Percentiles rank a stretch among this genome's conserved stretches.
Evolutionary conservation across 352 stramenopile species (phyloP).

Genomic region (Phytopythium litorale): DNA sequence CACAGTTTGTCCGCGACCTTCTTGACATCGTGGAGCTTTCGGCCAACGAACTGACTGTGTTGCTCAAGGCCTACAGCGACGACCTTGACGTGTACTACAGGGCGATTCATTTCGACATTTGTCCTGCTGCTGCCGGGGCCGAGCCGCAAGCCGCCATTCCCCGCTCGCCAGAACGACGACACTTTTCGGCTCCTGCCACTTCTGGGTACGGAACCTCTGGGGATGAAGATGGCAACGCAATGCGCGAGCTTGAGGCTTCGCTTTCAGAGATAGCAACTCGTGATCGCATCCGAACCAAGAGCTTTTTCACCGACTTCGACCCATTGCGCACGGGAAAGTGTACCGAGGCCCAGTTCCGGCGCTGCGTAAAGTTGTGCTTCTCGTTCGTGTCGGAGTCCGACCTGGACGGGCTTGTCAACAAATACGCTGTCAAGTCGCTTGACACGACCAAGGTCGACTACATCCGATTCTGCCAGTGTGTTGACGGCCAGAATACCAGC

Average conservation of each 20-base stretch:
- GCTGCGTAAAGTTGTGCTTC: slow-evolving; percentile 79
- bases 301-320: slow-evolving; percentile 86
- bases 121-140: slow-evolving; percentile 28
- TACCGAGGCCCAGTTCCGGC: slow-evolving; percentile 71
- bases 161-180: slow-evolving; percentile 52
- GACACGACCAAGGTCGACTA: slow-evolving; percentile 72
- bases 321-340: slow-evolving; percentile 70
- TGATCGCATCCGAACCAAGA: slow-evolving; percentile 78
- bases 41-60: slow-evolving; percentile 41
- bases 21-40: slow-evolving; percentile 59
- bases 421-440: slow-evolving; percentile 44
- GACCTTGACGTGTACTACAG: slow-evolving; percentile 78
- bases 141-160: slow-evolving; percentile 19
- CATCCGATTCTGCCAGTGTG: slow-evolving; percentile 61
- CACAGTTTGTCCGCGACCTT: slow-evolving; percentile 74
- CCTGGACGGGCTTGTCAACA: slow-evolving; percentile 49
- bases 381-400: slow-evolving; percentile 54
- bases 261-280: slow-evolving; percentile 56
- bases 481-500: slow-evolving; percentile 37
- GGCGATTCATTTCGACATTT: slow-evolving; percentile 68
- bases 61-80: slow-evolving; percentile 72
- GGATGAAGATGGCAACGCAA: slow-evolving; percentile 14
- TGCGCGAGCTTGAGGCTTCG: slow-evolving; percentile 52
- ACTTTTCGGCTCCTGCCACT: slow-evolving; percentile 33
- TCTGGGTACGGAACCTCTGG: slow-evolving; percentile 1